These are phyloP conservation scores for Brassica hybrid DNA, from an alignment of 441 rosid genomes.

Conservation along the genomic window DNA sequence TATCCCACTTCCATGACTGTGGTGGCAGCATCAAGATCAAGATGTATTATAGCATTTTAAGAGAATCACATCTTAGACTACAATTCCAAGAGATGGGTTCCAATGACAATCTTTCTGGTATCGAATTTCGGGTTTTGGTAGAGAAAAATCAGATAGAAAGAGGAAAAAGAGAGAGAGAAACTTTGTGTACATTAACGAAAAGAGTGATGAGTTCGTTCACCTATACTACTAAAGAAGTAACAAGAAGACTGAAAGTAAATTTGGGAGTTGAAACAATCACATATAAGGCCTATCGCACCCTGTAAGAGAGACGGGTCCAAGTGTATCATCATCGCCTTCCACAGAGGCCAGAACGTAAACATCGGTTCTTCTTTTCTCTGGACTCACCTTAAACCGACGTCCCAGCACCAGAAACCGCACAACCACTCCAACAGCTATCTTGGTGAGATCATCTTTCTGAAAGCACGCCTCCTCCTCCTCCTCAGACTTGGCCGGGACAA, in stretches of 20 bases:
- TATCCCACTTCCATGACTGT: too few species aligned
- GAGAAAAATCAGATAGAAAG: not conserved
- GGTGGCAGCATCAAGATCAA: too few species aligned
- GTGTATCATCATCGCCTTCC: conserved; percentile 23
- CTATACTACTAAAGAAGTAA: not conserved
- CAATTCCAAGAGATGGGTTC: not conserved
- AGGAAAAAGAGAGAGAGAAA: not conserved
- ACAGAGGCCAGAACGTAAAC: conserved; percentile 31
- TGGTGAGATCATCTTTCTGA: conserved; percentile 38
- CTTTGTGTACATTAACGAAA: not conserved
- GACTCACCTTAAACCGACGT: conserved; percentile 32
- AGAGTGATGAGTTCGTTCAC: not conserved
- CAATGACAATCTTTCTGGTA: not conserved
- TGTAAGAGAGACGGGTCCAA: conserved; percentile 43
- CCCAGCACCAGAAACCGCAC: conserved; percentile 36
- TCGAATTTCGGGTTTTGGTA: not conserved
- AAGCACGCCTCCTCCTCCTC: conserved; percentile 23
- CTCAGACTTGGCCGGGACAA: not conserved
- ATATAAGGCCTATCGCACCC: conserved; percentile 37
- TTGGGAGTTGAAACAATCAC: conserved; percentile 16
- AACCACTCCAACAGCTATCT: conserved; percentile 40
- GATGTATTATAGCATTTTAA: too few species aligned
- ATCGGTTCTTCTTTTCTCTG: conserved; percentile 21
- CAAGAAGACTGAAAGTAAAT: not conserved
- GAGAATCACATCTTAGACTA: too few species aligned